Conservation (phyloP, 2,329 filamentous ascomycete species). For the Stagonosporopsis cucurbitacearum region DNA sequence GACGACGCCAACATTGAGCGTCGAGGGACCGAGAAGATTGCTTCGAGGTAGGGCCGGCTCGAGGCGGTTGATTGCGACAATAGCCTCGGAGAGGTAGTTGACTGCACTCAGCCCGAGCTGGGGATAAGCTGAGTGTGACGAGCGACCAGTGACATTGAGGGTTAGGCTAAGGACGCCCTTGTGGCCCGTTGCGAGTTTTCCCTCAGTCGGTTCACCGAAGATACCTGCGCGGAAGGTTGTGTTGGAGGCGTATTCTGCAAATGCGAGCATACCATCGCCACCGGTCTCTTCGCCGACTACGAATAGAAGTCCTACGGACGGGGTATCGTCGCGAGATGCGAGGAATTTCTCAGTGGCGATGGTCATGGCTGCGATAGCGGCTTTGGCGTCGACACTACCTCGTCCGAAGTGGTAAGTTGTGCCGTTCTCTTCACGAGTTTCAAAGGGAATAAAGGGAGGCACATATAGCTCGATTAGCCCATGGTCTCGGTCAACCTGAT, state of each 20-base stretch:
- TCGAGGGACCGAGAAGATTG: conserved; percentile 60
- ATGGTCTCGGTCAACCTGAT: too few species aligned
- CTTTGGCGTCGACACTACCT: conserved; percentile 69
- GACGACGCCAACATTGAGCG: conserved; percentile 82
- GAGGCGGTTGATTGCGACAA: conserved; percentile 66
- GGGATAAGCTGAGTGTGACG: conserved; percentile 88
- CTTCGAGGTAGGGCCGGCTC: conserved; percentile 52
- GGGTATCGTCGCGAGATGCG: conserved; percentile 48
- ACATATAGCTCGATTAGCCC: conserved; percentile 19
- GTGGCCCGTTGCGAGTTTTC: conserved; percentile 84
- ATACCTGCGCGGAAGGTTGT: conserved; percentile 70
- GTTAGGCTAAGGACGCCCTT: conserved; percentile 77
- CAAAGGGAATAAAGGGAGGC: conserved; percentile 72
- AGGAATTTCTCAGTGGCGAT: conserved; percentile 66
- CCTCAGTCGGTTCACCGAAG: conserved; percentile 92
- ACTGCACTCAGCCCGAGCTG: conserved; percentile 85
- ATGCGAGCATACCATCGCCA: conserved; percentile 76
- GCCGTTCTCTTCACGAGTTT: conserved; percentile 54
- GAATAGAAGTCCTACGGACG: conserved; percentile 56
- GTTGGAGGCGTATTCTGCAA: conserved; percentile 44
- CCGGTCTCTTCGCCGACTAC: conserved; percentile 81
- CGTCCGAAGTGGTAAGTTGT: conserved; percentile 66
- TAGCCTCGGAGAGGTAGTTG: conserved; percentile 74
- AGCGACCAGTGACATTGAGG: conserved; percentile 72
- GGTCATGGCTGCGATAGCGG: conserved; percentile 71